phyloP scores from a whole-genome alignment of 2,329 filamentous ascomycete genomes.

The Dryadomyces quercivorus region DNA sequence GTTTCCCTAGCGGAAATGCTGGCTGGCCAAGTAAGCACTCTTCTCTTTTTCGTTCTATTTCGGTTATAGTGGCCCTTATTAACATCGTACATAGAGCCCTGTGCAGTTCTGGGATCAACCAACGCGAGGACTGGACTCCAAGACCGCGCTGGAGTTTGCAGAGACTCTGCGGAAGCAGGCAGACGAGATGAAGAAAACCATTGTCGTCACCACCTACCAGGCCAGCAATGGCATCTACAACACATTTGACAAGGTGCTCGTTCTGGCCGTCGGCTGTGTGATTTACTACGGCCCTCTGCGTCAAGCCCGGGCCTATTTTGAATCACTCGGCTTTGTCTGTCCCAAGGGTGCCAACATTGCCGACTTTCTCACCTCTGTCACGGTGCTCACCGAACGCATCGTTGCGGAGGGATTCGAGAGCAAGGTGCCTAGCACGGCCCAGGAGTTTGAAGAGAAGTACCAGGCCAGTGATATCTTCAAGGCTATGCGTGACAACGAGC shows the following conservation, averaged over 20 bases:
- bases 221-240: slow-evolving; percentile 48
- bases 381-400: slow-evolving; percentile 1
- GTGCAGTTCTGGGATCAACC: slow-evolving; percentile 64
- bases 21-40: slow-evolving; percentile 21
- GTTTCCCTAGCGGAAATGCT: slow-evolving; percentile 65
- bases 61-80: no score
- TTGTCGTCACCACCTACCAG: slow-evolving; percentile 52
- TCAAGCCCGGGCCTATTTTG: slow-evolving; percentile 52
- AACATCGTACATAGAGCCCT: slow-evolving; percentile 29
- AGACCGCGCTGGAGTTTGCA: slow-evolving; percentile 54
- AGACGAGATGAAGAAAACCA: slow-evolving; percentile 48
- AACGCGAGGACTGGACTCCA: slow-evolving; percentile 52
- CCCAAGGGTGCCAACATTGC: slow-evolving; percentile 51
- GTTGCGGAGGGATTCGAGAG: slow-evolving; percentile 35
- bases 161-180: slow-evolving; percentile 53
- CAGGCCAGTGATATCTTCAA: slow-evolving; percentile 32
- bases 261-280: slow-evolving; percentile 10
- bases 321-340: slow-evolving; percentile 53
- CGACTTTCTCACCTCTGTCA: slow-evolving; percentile 62
- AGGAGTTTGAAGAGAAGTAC: slow-evolving; percentile 46
- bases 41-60: not conserved
- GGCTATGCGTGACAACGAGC: slow-evolving; percentile 35
- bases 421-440: slow-evolving; percentile 43
- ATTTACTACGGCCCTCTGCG: slow-evolving; percentile 17
- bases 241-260: slow-evolving; percentile 13